These are phyloP conservation scores for Echium plantagineum DNA, from an alignment of 257 asterid genomes.

Conservation along the genomic window DNA sequence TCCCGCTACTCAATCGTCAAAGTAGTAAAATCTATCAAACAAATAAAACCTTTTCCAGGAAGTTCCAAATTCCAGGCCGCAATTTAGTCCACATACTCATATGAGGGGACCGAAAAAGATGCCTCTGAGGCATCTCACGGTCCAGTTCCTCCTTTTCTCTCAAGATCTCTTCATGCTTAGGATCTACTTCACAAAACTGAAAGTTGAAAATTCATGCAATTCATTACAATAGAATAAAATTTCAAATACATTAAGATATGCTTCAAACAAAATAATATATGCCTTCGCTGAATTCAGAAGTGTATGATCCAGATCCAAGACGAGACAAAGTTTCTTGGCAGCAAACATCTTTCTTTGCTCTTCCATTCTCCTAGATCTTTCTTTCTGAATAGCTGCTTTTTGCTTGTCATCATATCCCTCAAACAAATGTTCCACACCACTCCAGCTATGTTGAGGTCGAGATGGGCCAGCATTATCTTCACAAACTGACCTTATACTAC, in stretches of 20 bases:
- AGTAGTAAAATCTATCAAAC: neutral
- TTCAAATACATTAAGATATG: neutral
- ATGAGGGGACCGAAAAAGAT: constrained; percentile 86
- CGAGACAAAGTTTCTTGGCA: constrained; percentile 78
- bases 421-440: constrained; percentile 73
- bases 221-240: neutral
- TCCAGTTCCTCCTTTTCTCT: constrained; percentile 93
- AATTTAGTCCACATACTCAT: constrained; percentile 99
- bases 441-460: constrained; percentile 65
- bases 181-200: constrained; percentile 91
- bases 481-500: constrained; percentile 27
- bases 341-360: constrained; percentile 91
- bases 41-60: constrained; percentile 69
- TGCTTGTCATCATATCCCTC: constrained; percentile 84
- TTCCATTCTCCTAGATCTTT: constrained; percentile 84
- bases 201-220: constrained; percentile 9
- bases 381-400: constrained; percentile 84
- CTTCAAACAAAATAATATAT: constrained; percentile 4
- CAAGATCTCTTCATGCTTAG: constrained; percentile 68
- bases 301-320: constrained; percentile 96
- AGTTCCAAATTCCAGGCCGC: constrained; percentile 98
- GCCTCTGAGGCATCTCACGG: constrained; percentile 71
- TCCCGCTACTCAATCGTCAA: neutral
- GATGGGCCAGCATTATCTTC: constrained; percentile 44
- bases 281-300: constrained; percentile 97